Conservation (phyloP, 129 eudicot species). For the Flaveria brownii region DNA sequence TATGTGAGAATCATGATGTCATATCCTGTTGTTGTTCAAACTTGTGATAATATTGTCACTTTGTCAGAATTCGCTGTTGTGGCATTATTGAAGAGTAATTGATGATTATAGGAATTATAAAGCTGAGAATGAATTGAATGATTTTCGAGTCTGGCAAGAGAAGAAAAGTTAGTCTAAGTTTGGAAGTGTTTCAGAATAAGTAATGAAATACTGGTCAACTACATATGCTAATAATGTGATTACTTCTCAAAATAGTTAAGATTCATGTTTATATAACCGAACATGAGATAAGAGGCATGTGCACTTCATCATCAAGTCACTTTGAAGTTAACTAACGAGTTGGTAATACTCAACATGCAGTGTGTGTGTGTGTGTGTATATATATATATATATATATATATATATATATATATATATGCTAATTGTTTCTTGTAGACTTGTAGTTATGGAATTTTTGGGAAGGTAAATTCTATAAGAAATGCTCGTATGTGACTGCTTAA, state of each 20-base stretch:
- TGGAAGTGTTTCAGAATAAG: slow-evolving; percentile 2
- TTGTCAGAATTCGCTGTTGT: too few species aligned
- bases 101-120: neutral
- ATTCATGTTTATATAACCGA: neutral
- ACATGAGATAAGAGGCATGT: slow-evolving; percentile 4
- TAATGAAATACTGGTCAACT: neutral
- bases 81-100: neutral
- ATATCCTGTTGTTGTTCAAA: neutral
- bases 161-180: slow-evolving; percentile 11
- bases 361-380: too few species aligned
- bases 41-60: neutral
- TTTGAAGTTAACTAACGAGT: neutral
- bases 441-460: neutral
- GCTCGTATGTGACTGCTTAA: neutral
- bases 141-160: neutral
- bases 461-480: neutral
- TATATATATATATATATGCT: too few species aligned
- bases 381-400: too few species aligned
- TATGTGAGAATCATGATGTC: neutral
- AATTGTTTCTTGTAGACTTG: neutral
- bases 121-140: neutral
- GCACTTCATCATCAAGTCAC: neutral
- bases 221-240: neutral
- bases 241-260: neutral
- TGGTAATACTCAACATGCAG: neutral